Evolutionary conservation across 805 yeast genomes (phyloP), one percentile per base, ranked within the genome.

Genomic region (Scheffersomyces coipomensis): DNA sequence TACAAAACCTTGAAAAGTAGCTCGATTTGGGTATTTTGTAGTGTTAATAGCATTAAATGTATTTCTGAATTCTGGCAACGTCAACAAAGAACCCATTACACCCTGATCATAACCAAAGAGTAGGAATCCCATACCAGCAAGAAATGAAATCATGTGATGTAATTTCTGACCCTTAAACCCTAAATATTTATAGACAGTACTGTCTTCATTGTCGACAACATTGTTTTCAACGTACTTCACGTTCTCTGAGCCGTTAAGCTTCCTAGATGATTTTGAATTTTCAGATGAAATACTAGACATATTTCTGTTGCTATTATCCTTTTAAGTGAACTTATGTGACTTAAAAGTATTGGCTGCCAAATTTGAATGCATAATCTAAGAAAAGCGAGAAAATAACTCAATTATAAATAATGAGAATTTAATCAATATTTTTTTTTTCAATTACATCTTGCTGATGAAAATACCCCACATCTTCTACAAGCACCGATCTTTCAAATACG

Each of bases 51-150:
- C 2, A 27, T 5, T 6, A 17, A 38, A 38, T 3, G 36, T 35
- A 8, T 19, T 18, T 24, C 18, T 16, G 24, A 38, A 38, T 9
- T 18, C 19, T 21, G 38, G 29, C 17, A 38, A 30, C 2, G 42
- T 38, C 29, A 38, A 30, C 23, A 38, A 34, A 10, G 32, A 22
- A 12, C 42, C 38, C 88, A 84, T 83, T 36, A 85, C 75, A 56
- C 91, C 91, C 59, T 85, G 91, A 54, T 85, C 88, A 51, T 83
- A 85, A 41, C 91, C 91, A 52, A 85, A 84, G 38, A 84, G 70
- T 7, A 79, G 71, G 58, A 83, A 83, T 1, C 85, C 88, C 26
- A 73, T 59, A 46, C 50, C 51, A 46, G 66, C 60, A 16, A 50
- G 27, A 21, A 32, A 19, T 2, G 56, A 37, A 24, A 50, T 36